Base-by-base conservation (phyloP, 164 flowering plant genomes). In the Tinospora cordifolia region DNA sequence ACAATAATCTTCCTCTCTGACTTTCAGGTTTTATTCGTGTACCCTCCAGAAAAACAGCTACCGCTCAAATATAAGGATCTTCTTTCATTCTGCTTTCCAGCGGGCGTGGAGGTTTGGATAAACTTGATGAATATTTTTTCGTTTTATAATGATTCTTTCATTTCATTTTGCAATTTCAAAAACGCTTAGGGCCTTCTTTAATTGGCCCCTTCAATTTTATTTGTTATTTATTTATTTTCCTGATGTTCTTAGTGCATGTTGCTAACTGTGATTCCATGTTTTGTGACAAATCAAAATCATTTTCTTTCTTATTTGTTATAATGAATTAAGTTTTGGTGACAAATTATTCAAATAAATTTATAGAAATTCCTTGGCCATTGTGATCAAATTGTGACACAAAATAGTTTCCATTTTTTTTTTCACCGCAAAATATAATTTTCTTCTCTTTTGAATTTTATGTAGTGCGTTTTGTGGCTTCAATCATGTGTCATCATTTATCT, bases 81-180 rank as follows among this genome's bases (percentile, higher is more conserved):
- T 67, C 88, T 91, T 27, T 95, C 99, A 21, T 95, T 90, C 79
- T 95, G 99, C 84, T 92, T 95, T 76, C 99, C 99, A 72, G 94
- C 86, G 67, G 99, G 99, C 26, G 66, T 91, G 38, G 99, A 95
- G 98, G 99, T 95, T 64, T 62, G 83, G 0, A 68, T 15, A 51
- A 62, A 30, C 72, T 66, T 19, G 14, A 39, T 13, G 60, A 10
- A 14, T 38, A 15, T 69, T 47, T 65, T 47, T 64, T 25, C 22
- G 1, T 26, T 71, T 22, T 11, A 11, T 34, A 21, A 44, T 34
- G 30, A 25, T 47, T 60, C 46, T 49, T 17, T 24, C 36, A n/a
- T 8, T 24, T 67, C 44, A 12, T 11, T 26, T 63, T 62, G 57
- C 36, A 8, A 62, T 40, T 62, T 69, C 47, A 22, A 57, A 66